Evolutionary conservation across 1,284 basidiomycete species (phyloP).

Genomic region (Ceratobasidium sp.): DNA sequence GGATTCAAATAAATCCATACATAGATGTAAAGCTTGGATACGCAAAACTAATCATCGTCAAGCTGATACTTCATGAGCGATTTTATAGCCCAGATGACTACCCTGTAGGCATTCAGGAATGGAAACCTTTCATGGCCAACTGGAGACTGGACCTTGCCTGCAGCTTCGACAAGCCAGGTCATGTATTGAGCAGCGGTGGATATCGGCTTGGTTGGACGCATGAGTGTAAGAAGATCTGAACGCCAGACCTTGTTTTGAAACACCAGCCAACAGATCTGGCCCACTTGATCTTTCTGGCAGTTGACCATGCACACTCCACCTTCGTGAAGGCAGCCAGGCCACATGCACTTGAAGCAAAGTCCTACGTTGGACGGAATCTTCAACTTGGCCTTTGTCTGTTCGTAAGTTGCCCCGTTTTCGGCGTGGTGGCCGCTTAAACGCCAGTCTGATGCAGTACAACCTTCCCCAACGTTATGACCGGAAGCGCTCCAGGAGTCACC

Average conservation of each 20-base stretch:
- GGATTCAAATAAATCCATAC: too few relatives aligned
- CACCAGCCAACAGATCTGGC: not conserved
- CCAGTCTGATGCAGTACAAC: not conserved
- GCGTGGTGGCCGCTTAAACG: not conserved
- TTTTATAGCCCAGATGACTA: not conserved
- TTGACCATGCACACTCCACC: too few relatives aligned
- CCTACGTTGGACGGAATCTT: not conserved
- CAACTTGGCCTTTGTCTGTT: not conserved
- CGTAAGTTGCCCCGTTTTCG: not conserved
- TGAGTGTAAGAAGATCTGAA: not conserved
- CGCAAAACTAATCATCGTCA: too few relatives aligned
- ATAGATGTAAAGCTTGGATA: too few relatives aligned
- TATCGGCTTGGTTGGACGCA: not conserved
- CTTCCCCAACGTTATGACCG: too few relatives aligned
- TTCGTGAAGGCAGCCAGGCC: not conserved
- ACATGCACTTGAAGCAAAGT: not conserved
- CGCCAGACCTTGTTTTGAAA: not conserved
- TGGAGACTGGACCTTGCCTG: not conserved
- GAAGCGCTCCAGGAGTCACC: too few relatives aligned
- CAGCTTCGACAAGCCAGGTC: not conserved
- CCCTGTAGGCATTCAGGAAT: not conserved
- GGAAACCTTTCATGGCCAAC: not conserved
- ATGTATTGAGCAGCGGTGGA: not conserved
- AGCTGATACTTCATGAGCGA: too few relatives aligned
- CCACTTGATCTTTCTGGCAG: not conserved